Conservation (phyloP, 2,329 filamentous ascomycete genomes). For the Fusarium xyrophilum region DNA sequence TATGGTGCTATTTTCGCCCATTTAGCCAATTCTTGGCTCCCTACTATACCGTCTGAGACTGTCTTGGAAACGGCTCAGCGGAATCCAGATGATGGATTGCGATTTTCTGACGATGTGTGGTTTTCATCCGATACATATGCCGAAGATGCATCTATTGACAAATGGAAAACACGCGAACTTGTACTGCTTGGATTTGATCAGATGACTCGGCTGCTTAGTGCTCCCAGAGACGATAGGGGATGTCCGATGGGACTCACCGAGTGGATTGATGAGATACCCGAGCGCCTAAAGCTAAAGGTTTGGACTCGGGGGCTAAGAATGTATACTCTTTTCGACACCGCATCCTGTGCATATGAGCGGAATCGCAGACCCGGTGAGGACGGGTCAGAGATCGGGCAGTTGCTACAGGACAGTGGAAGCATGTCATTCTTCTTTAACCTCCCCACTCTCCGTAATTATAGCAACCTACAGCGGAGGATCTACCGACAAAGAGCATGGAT, state of each 20-base stretch:
- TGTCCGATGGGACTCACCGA: not conserved
- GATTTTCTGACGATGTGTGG: rapidly evolving
- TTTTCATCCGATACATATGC: not conserved
- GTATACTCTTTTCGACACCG: too few species aligned
- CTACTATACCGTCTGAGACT: not conserved
- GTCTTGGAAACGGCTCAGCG: too few species aligned
- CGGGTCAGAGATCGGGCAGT: not conserved
- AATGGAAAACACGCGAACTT: too few species aligned
- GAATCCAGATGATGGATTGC: not conserved
- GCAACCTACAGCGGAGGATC: not conserved
- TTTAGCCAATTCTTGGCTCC: rapidly evolving
- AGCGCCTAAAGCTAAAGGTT: not conserved
- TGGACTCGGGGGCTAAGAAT: too few species aligned
- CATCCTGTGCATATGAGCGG: too few species aligned
- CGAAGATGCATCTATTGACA: too few species aligned
- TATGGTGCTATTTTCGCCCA: not conserved
- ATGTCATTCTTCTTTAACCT: not conserved
- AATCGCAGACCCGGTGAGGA: too few species aligned
- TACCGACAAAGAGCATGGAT: not conserved
- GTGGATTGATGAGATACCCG: not conserved
- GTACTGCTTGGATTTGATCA: rapidly evolving
- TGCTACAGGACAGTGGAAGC: rapidly evolving
- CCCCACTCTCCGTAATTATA: too few species aligned
- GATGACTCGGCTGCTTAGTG: not conserved
- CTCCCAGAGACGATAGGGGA: not conserved